Conservation (phyloP, 805 yeast species). For the Saturnispora zaruensis region DNA sequence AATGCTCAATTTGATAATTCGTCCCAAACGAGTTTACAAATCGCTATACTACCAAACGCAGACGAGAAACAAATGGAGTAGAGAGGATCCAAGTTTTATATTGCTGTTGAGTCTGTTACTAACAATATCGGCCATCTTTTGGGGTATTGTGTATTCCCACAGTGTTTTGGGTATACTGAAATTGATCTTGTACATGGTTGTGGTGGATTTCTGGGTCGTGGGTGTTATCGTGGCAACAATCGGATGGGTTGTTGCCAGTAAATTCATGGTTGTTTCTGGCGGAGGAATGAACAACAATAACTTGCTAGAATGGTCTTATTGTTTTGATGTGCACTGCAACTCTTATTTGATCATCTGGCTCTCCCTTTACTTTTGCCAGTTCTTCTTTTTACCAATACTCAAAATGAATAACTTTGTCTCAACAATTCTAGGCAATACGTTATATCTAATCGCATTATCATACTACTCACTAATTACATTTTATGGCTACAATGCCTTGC, state of each 20-base stretch:
- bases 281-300: constrained; percentile 15
- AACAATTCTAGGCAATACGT: constrained; percentile 66
- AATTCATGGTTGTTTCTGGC: constrained; percentile 34
- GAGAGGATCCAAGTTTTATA: constrained; percentile 89
- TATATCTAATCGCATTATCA: constrained; percentile 64
- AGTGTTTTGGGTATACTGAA: constrained; percentile 50
- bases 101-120: constrained; percentile 61
- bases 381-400: constrained; percentile 63
- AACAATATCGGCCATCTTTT: constrained; percentile 68
- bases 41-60: constrained; percentile 76
- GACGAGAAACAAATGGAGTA: constrained; percentile 69
- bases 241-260: constrained; percentile 66
- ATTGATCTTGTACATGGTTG: constrained; percentile 73
- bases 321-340: constrained; percentile 91
- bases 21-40: constrained; percentile 76
- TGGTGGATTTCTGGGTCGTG: constrained; percentile 66
- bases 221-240: constrained; percentile 65
- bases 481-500: constrained; percentile 78
- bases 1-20: constrained; percentile 58
- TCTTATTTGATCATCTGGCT: constrained; percentile 80
- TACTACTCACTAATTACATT: constrained; percentile 77
- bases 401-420: constrained; percentile 57
- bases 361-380: constrained; percentile 62
- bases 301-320: constrained; percentile 82
- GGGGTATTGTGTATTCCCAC: constrained; percentile 82